These are phyloP conservation scores for Phytophthora agathidicida DNA, from an alignment of 352 stramenopile genomes.

Conservation along the genomic window DNA sequence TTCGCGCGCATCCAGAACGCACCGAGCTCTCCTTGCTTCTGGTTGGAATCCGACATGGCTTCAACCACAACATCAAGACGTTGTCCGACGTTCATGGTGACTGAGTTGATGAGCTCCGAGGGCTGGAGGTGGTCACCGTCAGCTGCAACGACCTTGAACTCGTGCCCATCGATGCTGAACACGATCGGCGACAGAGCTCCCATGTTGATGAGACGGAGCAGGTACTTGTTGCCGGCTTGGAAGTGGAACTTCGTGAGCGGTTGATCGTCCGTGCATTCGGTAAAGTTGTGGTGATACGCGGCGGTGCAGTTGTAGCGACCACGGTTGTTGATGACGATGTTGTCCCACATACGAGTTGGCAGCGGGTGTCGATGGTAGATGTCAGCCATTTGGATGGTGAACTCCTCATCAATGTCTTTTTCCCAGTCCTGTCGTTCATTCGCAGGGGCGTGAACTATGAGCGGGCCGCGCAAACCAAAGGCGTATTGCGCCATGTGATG, in stretches of 20 bases:
- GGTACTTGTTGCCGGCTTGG: slow-evolving; percentile 34
- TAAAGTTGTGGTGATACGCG: slow-evolving; percentile 17
- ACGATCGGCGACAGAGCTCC: slow-evolving; percentile 36
- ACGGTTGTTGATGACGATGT: slow-evolving; percentile 45
- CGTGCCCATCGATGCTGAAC: slow-evolving; percentile 48
- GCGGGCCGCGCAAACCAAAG: slow-evolving; percentile 37
- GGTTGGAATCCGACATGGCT: slow-evolving; percentile 5
- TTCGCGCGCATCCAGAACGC: slow-evolving; percentile 43
- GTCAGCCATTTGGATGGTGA: slow-evolving; percentile 36
- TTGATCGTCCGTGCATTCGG: slow-evolving; percentile 22
- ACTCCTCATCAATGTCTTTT: slow-evolving; percentile 30
- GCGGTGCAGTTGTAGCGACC: slow-evolving; percentile 45
- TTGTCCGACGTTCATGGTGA: slow-evolving; percentile 37
- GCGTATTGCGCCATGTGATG: slow-evolving; percentile 40
- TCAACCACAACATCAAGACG: slow-evolving; percentile 43
- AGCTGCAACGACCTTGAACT: slow-evolving; percentile 39
- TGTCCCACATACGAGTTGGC: slow-evolving; percentile 32
- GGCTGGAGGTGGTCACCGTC: slow-evolving; percentile 38
- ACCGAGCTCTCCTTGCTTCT: background rate
- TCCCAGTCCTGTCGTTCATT: slow-evolving; percentile 21
- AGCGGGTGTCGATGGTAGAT: slow-evolving; percentile 31
- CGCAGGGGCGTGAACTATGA: slow-evolving; percentile 34
- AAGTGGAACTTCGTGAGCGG: slow-evolving; percentile 36
- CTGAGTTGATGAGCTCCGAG: slow-evolving; percentile 31
- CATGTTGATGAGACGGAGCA: slow-evolving; percentile 48